Evolutionary conservation across 1,284 basidiomycete species (phyloP), one percentile per base, ranked within the genome.

Genomic region (Schizophyllum amplum): DNA sequence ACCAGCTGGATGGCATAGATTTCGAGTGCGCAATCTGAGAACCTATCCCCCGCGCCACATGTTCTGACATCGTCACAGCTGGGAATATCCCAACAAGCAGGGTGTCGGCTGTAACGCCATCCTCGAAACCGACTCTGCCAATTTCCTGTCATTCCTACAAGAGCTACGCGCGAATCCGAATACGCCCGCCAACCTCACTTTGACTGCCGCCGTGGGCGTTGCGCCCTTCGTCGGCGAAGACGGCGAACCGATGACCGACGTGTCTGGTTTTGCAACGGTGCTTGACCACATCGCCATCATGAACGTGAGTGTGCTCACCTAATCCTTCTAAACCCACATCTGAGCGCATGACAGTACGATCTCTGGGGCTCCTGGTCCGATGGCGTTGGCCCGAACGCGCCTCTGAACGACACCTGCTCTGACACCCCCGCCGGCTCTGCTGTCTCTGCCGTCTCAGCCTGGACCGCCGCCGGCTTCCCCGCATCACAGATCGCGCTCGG

Each of bases 391-490:
- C 82, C 93, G n/a, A 92, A 93, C 69, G 85, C 92, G 2, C 92
- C 93, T 15, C 76, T 96, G 26, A 76, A 84, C 57, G 85, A 95
- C 69, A 78, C 80, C 0, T 95, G 93, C 68, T 65, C 78, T 1
- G 71, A 69, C 1, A 73, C 83, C 61, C 87, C 85, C 57, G 73
- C 77, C 52, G 91, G 90, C 11, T 94, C 91, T 60, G 92, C 89
- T 23, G 78, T 81, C 49, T 82, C 82, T 6, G 86, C 89, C 4
- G 79, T 96, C 50, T 69, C 74, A 5, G 80, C 82, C 7, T 96
- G 94, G 94, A 82, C 76, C 0, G 64, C 66, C 0, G 92, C 92
- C 26, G 90, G 90, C 25, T 84, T 97, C 71, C 89, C 92, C n/a
- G 71, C 76, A 7, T 72, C 80, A 65, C 79, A 93, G 72, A 74